Evolutionary conservation across 441 rosid genomes (phyloP).

Genomic region (Erodium texanum): DNA sequence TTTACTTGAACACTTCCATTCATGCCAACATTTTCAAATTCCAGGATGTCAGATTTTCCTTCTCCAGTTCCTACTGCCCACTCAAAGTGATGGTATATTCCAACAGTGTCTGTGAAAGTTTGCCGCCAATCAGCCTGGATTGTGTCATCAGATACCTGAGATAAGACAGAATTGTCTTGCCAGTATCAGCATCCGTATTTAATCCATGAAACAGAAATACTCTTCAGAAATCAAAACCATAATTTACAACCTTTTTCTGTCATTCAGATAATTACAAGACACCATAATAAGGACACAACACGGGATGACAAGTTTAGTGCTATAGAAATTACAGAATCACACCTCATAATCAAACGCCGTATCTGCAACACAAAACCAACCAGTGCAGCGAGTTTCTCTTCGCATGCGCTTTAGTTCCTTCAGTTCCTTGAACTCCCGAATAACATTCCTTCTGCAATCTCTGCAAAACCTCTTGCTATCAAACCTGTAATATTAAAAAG

Average conservation of each 20-base stretch:
- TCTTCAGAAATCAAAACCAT: not conserved
- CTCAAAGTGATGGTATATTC: constrained; percentile 76
- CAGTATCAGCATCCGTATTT: not conserved
- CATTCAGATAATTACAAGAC: constrained; percentile 1
- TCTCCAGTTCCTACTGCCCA: constrained; percentile 93
- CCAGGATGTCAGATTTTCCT: constrained; percentile 73
- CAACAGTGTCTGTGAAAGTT: constrained; percentile 60
- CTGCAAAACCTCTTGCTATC: constrained; percentile 96
- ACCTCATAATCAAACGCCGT: constrained; percentile 84
- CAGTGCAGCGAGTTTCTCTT: constrained; percentile 75
- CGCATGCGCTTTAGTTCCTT: constrained; percentile 93
- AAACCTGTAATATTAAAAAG: constrained; percentile 52
- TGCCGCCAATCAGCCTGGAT: constrained; percentile 80
- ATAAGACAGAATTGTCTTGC: not conserved
- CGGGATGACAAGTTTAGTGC: not conserved
- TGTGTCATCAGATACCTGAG: constrained; percentile 60
- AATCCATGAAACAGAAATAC: not conserved
- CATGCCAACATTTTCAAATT: constrained; percentile 78
- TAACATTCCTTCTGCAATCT: constrained; percentile 94
- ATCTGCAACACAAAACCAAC: constrained; percentile 87
- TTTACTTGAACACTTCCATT: constrained; percentile 49
- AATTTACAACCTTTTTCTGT: not conserved
- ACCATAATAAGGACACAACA: not conserved
- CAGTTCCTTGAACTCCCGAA: constrained; percentile 88
- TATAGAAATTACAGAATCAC: constrained; percentile 20